These are phyloP conservation scores for Trametopsis cervina DNA, from an alignment of 768 basidiomycete species.

Conservation along the genomic window DNA sequence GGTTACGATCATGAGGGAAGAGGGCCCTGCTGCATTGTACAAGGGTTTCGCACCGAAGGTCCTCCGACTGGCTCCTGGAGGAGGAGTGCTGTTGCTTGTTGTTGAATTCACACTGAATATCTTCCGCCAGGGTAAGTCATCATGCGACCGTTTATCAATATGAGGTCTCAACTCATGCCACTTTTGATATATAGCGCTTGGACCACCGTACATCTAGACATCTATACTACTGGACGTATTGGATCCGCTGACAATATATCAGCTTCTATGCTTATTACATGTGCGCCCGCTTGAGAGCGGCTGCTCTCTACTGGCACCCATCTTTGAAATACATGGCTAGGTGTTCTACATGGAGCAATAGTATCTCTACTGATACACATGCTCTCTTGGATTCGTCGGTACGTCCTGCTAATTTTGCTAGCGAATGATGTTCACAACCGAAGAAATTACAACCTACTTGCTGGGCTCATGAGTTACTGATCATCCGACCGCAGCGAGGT, in stretches of 20 bases:
- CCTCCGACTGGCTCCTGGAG: conserved; percentile 89
- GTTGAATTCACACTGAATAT: conserved; percentile 78
- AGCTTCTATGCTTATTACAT: too few species aligned
- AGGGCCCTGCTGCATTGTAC: conserved; percentile 81
- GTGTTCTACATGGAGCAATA: too few species aligned
- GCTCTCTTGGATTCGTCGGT: too few species aligned
- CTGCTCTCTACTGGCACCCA: too few species aligned
- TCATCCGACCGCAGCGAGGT: too few species aligned
- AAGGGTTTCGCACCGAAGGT: conserved; percentile 97
- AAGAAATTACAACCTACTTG: too few species aligned
- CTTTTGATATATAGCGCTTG: conserved; percentile 14
- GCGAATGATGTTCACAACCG: too few species aligned
- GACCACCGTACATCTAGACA: conserved; percentile 21
- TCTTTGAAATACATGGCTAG: too few species aligned
- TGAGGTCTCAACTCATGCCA: neutral
- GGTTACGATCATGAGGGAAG: conserved; percentile 75
- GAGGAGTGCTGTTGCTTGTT: conserved; percentile 90
- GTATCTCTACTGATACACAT: too few species aligned
- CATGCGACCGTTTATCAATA: neutral
- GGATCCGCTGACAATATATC: neutral
- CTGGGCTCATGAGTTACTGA: too few species aligned
- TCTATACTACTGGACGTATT: neutral
- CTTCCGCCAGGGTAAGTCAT: conserved; percentile 58
- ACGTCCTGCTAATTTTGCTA: too few species aligned
- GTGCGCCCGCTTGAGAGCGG: too few species aligned